Base-by-base conservation (phyloP, 2,329 filamentous ascomycete species). In the Aureobasidium sp. region DNA sequence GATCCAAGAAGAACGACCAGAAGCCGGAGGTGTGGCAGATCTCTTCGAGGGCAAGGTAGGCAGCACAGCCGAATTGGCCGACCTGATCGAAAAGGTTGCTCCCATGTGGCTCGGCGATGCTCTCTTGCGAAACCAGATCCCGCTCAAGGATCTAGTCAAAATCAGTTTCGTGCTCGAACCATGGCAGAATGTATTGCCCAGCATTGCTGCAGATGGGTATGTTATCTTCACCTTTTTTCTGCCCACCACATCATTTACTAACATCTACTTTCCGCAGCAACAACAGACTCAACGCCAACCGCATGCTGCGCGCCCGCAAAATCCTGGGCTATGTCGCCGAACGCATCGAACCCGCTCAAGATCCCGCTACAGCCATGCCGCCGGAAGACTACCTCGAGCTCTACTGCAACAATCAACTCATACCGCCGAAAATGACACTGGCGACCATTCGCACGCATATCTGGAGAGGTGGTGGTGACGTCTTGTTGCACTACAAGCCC, bases 221-320 rank as follows among this genome's bases (percentile, higher is more conserved):
- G 76, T 25, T 13, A 11, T 46, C 45, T 42, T 60, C 65, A 64
- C 51, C 63, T 70, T 46, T 60, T 64, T 64, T 46, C 61, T 65
- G 60, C 65, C 61, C 59, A 46, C 55, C 60, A 45, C 9, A 29
- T 7, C 9, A 17, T 0, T 19, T 37, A 46, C 60, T 62, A 43
- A 64, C 40, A 53, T 1, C 8, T 37, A 29, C 35, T 33, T 43
- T 3, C 31, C 5, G 27, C 47, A 83, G 87, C 57, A 95, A 93
- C 72, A 93, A 92, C 65, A 86, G 94, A 25, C 80, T 99, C 55
- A 99, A 97, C 71, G 94, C 94, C 11, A 99, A 97, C 70, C 84
- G 93, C 60, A 97, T 99, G 94, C 80, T 99, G 54, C 84, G 94
- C 49, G 90, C 95, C 3, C 93, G 90, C 76, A 99, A 99, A 78